Evolutionary conservation across 257 asterid species (phyloP).

Genomic region (Handroanthus guayacan): DNA sequence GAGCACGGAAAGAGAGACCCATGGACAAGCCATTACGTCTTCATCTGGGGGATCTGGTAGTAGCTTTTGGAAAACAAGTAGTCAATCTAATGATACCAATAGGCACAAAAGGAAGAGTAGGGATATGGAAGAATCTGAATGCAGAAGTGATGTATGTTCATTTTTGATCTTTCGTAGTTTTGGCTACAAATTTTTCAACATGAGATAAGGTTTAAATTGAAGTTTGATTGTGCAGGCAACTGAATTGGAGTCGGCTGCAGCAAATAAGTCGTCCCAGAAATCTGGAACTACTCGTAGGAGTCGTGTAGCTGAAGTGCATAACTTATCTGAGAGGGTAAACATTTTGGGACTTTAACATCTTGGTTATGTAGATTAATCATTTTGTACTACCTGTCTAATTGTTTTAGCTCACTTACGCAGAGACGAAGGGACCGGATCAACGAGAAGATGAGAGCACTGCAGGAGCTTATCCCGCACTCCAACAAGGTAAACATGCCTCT

Average conservation of each 20-base stretch:
- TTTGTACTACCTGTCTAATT: not conserved
- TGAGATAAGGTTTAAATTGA: not conserved
- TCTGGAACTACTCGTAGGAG: constrained; percentile 63
- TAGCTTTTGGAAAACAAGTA: constrained; percentile 61
- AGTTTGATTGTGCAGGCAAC: constrained; percentile 54
- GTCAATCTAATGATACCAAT: constrained; percentile 47
- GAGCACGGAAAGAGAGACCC: constrained; percentile 48
- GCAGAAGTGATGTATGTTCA: constrained; percentile 72
- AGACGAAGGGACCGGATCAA: constrained; percentile 85
- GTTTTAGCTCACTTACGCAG: constrained; percentile 39
- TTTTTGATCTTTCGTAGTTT: not conserved
- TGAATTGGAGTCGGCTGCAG: constrained; percentile 64
- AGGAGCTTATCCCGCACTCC: constrained; percentile 87
- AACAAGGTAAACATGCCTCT: constrained; percentile 57
- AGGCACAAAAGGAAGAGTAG: constrained; percentile 68
- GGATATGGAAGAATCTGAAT: constrained; percentile 68
- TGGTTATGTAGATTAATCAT: not conserved
- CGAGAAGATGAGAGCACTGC: constrained; percentile 89
- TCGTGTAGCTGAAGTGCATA: constrained; percentile 91
- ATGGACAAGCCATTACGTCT: constrained; percentile 53
- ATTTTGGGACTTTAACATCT: not conserved
- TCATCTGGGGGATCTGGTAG: constrained; percentile 78
- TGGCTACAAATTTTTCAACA: not conserved
- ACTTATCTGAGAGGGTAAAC: constrained; percentile 85
- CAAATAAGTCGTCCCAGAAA: constrained; percentile 61